These are phyloP conservation scores for Hanseniaspora hatyaiensis DNA, from an alignment of 805 yeast species.

Conservation along the genomic window DNA sequence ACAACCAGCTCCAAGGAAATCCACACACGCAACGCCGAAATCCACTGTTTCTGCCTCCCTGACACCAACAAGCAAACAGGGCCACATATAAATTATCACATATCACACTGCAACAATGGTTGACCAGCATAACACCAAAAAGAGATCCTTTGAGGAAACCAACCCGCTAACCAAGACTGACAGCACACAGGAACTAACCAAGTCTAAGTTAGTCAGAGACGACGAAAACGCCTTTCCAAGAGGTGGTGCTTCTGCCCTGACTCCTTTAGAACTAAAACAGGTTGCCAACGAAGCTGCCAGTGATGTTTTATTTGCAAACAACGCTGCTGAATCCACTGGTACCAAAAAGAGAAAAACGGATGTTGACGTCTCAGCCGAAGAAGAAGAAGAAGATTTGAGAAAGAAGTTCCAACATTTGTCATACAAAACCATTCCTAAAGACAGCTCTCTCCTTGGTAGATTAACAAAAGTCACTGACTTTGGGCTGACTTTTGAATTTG, in stretches of 20 bases:
- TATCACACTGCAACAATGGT: slow-evolving; percentile 4
- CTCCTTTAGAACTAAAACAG: slow-evolving; percentile 84
- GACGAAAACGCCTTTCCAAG: slow-evolving; percentile 61
- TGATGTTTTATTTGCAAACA: slow-evolving; percentile 60
- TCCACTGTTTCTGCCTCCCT: no score
- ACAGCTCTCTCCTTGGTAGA: slow-evolving; percentile 69
- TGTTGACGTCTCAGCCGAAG: slow-evolving; percentile 21
- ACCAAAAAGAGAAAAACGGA: slow-evolving; percentile 20
- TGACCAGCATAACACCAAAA: no score
- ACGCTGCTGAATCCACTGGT: slow-evolving; percentile 16
- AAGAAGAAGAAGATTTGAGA: slow-evolving; percentile 25
- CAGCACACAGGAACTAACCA: slow-evolving; percentile 30
- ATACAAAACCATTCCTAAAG: slow-evolving; percentile 55
- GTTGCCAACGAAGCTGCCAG: slow-evolving; percentile 84
- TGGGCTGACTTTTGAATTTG: slow-evolving; percentile 59
- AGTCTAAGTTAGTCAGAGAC: slow-evolving; percentile 30
- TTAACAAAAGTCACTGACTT: slow-evolving; percentile 46
- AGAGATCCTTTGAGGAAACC: slow-evolving; percentile 26
- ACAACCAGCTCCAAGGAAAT: no score
- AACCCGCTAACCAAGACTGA: slow-evolving; percentile 35
- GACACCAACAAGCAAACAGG: no score
- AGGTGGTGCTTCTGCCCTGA: slow-evolving; percentile 81
- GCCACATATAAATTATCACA: no score
- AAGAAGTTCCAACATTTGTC: slow-evolving; percentile 39
- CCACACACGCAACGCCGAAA: no score